phyloP scores from a whole-genome alignment of 441 rosid genomes.

The Populus hybrid region DNA sequence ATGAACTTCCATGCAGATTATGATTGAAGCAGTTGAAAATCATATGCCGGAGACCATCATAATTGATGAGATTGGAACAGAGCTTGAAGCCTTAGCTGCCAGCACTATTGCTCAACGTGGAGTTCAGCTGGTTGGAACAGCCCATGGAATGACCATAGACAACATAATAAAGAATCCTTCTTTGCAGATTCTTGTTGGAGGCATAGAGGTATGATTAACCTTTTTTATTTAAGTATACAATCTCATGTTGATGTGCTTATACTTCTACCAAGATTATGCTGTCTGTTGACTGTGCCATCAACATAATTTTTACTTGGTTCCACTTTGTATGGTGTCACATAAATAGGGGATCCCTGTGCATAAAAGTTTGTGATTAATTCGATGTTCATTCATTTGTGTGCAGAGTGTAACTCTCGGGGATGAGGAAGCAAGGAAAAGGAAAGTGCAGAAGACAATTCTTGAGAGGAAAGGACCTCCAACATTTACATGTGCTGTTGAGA shows the following conservation, averaged over 20 bases:
- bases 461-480: slow-evolving; percentile 93
- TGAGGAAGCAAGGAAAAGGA: slow-evolving; percentile 88
- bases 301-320: background rate
- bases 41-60: slow-evolving; percentile 93
- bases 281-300: background rate
- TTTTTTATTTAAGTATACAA: slow-evolving; percentile 10
- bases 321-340: background rate
- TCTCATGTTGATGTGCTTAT: slow-evolving; percentile 2
- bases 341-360: background rate
- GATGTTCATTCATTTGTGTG: slow-evolving; percentile 16
- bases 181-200: slow-evolving; percentile 83
- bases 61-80: slow-evolving; percentile 93
- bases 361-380: background rate
- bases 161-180: slow-evolving; percentile 89
- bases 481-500: slow-evolving; percentile 84
- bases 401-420: slow-evolving; percentile 98
- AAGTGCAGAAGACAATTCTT: slow-evolving; percentile 91
- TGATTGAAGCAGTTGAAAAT: slow-evolving; percentile 99
- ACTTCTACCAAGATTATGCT: background rate
- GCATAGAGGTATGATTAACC: slow-evolving; percentile 63
- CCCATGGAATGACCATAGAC: slow-evolving; percentile 93
- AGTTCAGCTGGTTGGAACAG: slow-evolving; percentile 93
- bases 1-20: slow-evolving; percentile 50
- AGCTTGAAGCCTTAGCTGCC: slow-evolving; percentile 96
- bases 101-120: slow-evolving; percentile 97